Percentiles rank a stretch among this genome's conserved stretches.
Evolutionary conservation across 2,329 filamentous ascomycete species (phyloP).

Genomic region (Aspergillus pseudotamarii): DNA sequence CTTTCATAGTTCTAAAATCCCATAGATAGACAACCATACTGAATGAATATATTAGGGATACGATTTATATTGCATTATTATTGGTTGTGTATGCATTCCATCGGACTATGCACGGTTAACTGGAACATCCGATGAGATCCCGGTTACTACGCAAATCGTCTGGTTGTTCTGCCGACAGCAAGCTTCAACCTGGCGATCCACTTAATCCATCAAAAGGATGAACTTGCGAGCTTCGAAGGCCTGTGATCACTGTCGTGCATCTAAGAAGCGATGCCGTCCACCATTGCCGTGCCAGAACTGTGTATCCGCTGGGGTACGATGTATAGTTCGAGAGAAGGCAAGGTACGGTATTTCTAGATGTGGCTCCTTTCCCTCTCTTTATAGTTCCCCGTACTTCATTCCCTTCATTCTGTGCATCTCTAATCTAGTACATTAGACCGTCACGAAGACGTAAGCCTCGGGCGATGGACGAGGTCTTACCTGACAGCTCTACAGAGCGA

Average conservation of each 20-base stretch:
- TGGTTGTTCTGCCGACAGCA: neutral
- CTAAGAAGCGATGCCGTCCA: conserved; percentile 1
- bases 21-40: neutral
- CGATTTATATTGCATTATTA: neutral
- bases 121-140: neutral
- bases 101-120: neutral
- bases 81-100: neutral
- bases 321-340: conserved; percentile 3
- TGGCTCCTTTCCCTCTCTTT: neutral
- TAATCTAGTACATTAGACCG: neutral
- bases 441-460: neutral
- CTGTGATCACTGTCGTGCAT: conserved; percentile 3
- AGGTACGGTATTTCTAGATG: neutral
- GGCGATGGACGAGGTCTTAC: neutral
- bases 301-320: conserved; percentile 1
- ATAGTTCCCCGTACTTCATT: neutral
- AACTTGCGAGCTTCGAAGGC: conserved; percentile 2
- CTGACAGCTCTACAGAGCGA: neutral
- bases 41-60: neutral
- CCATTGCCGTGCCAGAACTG: conserved; percentile 1
- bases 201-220: neutral
- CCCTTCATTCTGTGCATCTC: neutral
- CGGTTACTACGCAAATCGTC: neutral
- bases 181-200: neutral
- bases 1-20: neutral